A percentile compares a stretch with the other conserved stretches of the same genome.
Conservation (phyloP, 495 filamentous ascomycete genomes). For the Penicillium alfredii region DNA sequence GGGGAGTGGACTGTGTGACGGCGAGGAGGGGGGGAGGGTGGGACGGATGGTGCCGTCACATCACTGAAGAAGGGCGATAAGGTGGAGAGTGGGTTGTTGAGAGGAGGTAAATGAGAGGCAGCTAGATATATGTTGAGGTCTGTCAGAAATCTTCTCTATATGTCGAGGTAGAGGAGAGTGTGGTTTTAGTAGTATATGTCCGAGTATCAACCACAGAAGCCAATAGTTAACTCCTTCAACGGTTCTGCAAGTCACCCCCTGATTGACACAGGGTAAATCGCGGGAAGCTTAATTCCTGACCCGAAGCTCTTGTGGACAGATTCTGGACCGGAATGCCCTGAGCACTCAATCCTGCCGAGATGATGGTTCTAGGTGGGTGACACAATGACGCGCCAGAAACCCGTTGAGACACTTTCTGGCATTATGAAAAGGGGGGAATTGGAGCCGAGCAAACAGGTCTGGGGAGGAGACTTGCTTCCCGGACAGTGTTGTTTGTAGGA, state of each 20-base stretch:
- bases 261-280: constrained; percentile 6
- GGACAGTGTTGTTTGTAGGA: too few species aligned
- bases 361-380: constrained; percentile 5
- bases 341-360: not conserved
- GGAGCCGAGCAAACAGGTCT: constrained; percentile 2
- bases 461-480: too few species aligned
- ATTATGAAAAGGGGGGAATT: constrained; percentile 10
- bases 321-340: constrained; percentile 4
- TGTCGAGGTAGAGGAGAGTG: too few species aligned
- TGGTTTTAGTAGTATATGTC: too few species aligned
- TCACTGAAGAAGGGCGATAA: constrained; percentile 15
- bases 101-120: too few species aligned
- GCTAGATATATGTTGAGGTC: too few species aligned
- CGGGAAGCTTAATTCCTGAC: constrained; percentile 13
- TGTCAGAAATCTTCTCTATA: too few species aligned
- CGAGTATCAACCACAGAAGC: too few species aligned
- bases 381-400: constrained; percentile 20
- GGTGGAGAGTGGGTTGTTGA: not conserved
- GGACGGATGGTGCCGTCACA: constrained; percentile 17
- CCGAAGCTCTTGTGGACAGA: not conserved
- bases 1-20: constrained; percentile 20
- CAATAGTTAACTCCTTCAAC: too few species aligned
- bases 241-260: constrained; percentile 1
- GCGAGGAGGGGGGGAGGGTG: constrained; percentile 5
- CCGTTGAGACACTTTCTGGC: constrained; percentile 12